These are phyloP conservation scores for Wilcoxina mikolae DNA, from an alignment of 495 filamentous ascomycete genomes.

Conservation along the genomic window DNA sequence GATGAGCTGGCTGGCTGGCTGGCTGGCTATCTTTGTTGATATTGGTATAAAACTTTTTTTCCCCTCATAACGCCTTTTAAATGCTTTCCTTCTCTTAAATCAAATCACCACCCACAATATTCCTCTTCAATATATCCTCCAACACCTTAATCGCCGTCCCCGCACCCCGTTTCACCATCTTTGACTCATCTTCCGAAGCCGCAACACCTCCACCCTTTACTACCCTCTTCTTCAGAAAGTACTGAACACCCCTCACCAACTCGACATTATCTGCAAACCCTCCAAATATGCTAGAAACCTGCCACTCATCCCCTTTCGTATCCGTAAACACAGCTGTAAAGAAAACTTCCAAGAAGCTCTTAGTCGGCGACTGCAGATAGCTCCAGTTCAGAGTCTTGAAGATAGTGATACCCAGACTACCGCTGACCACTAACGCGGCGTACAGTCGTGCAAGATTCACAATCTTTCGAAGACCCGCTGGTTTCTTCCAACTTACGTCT, in stretches of 20 bases:
- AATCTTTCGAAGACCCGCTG: constrained; percentile 45
- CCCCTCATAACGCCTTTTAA: too few relatives aligned
- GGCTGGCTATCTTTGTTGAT: too few relatives aligned
- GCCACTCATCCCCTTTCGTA: constrained; percentile 14
- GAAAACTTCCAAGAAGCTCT: constrained; percentile 63
- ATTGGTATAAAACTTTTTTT: too few relatives aligned
- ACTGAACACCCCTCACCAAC: neutral
- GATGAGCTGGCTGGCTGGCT: too few relatives aligned
- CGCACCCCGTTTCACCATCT: constrained; percentile 14
- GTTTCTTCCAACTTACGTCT: constrained; percentile 28
- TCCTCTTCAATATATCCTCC: constrained; percentile 5
- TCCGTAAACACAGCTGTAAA: constrained; percentile 51
- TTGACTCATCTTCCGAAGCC: constrained; percentile 14
- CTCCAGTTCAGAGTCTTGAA: constrained; percentile 67
- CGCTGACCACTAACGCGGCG: constrained; percentile 55
- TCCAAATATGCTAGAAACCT: constrained; percentile 4
- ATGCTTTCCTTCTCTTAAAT: too few relatives aligned
- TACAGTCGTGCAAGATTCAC: constrained; percentile 84
- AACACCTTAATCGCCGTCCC: constrained; percentile 17
- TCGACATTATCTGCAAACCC: constrained; percentile 11
- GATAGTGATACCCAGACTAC: constrained; percentile 45
- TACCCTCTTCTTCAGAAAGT: constrained; percentile 20
- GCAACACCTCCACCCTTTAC: neutral
- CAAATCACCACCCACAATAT: too few relatives aligned
- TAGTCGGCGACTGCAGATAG: constrained; percentile 60